Evolutionary conservation across 192 early-diverging fungal species (phyloP), one percentile per base, ranked within the genome.

Genomic region (Phycomyces nitens): DNA sequence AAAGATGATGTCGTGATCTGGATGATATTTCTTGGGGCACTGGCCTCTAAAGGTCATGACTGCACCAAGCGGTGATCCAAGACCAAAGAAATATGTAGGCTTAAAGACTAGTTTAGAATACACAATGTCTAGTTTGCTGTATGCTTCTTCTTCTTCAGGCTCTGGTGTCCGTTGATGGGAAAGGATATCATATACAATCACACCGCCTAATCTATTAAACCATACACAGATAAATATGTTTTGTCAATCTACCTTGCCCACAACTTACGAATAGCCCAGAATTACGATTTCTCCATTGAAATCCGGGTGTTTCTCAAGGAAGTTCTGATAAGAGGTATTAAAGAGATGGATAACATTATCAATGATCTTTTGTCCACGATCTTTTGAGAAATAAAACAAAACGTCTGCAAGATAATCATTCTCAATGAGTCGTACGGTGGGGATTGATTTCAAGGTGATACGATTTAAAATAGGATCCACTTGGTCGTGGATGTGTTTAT

Each of bases 121-220:
- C 8, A 27, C 65, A 14, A 71, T 5, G 62, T 71, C 62, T 5
- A 76, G 39, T 38, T 68, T 62, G 20, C 54, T 26, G 44, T 71
- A 76, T 54, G 41, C 58, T 10, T 60, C 52, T 56, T 74, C 72
- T 42, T 40, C 50, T 23, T 66, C 58, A n/a, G 47, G 59, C 21
- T 23, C 4, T 3, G 58, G 62, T 57, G 26, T 15, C 2, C 74
- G 60, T 56, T 76, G 74, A 51, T 76, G 56, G 38, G 79, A 76
- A 23, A 90, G 55, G 40, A 90, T 86, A 70, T 90, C 89, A 62
- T 78, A 90, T 56, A 80, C 83, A 34, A 87, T 79, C 1, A 90
- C 68, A 8, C 89, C 89, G 21, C 89, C 89, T 24, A 90, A 58
- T 12, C 69, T 71, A 60, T 23, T 15, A 34, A 0, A 22, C 9